These are phyloP conservation scores for Cladosporium sphaerospermum DNA, from an alignment of 2,329 filamentous ascomycete species.

Conservation along the genomic window DNA sequence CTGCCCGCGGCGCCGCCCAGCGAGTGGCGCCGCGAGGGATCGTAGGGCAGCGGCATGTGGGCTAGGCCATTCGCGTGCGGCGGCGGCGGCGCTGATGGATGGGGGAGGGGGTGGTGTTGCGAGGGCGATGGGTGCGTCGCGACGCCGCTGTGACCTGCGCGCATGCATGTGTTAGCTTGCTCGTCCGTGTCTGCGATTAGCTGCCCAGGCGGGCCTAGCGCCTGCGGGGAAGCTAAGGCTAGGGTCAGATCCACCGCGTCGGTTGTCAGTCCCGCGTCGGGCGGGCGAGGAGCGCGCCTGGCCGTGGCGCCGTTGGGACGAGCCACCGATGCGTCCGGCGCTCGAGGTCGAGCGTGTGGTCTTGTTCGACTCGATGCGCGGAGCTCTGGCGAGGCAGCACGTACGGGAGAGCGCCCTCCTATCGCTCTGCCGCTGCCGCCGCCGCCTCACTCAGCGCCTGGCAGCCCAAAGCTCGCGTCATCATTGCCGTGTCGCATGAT, in stretches of 20 bases:
- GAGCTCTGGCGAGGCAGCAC: too few relatives aligned
- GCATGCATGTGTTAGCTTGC: slow-evolving; percentile 9
- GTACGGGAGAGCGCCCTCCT: neutral
- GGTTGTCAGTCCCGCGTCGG: slow-evolving; percentile 5
- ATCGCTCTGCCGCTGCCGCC: neutral
- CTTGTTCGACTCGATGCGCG: neutral
- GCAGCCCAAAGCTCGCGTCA: neutral
- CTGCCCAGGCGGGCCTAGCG: slow-evolving; percentile 9
- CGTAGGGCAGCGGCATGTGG: slow-evolving; percentile 36
- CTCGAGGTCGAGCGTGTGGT: neutral
- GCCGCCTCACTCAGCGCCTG: neutral
- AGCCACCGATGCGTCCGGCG: slow-evolving; percentile 1
- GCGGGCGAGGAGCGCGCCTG: neutral
- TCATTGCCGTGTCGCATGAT: slow-evolving; percentile 8
- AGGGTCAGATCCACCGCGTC: slow-evolving; percentile 4
- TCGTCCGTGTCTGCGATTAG: neutral
- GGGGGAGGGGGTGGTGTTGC: slow-evolving; percentile 21
- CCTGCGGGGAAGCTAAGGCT: slow-evolving; percentile 3
- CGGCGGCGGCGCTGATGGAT: slow-evolving; percentile 18
- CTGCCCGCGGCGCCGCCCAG: slow-evolving; percentile 34
- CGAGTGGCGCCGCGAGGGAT: slow-evolving; percentile 38
- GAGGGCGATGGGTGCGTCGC: slow-evolving; percentile 15
- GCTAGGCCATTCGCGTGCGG: slow-evolving; percentile 20
- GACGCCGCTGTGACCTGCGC: slow-evolving; percentile 8
- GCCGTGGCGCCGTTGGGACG: slow-evolving; percentile 7